Evolutionary conservation across 2,329 filamentous ascomycete species (phyloP).

Genomic region (Colletotrichum trifolii): DNA sequence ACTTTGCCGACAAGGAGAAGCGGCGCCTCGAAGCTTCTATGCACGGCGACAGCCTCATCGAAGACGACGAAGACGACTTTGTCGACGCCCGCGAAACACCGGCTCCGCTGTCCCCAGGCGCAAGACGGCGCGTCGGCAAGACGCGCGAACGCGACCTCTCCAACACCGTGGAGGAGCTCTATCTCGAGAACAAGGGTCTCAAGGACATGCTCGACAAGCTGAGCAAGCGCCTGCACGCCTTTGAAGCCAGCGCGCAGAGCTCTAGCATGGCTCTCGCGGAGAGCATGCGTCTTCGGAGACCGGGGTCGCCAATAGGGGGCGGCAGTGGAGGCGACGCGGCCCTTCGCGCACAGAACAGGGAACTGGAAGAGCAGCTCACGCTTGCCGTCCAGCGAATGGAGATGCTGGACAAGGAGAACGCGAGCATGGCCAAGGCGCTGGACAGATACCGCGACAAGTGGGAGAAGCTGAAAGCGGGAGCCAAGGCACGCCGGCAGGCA

Average conservation of each 20-base stretch:
- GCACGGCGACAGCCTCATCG: constrained; percentile 58
- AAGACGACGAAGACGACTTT: constrained; percentile 86
- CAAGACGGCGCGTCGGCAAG: constrained; percentile 54
- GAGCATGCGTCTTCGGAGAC: constrained; percentile 74
- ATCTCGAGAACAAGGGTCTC: constrained; percentile 87
- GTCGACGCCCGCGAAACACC: constrained; percentile 84
- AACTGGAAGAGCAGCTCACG: constrained; percentile 75
- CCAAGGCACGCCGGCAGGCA: constrained; percentile 64
- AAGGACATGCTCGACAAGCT: constrained; percentile 89
- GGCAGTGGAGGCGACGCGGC: constrained; percentile 46
- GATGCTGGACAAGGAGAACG: constrained; percentile 71
- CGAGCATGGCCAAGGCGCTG: constrained; percentile 65
- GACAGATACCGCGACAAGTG: constrained; percentile 70
- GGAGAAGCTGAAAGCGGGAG: constrained; percentile 70
- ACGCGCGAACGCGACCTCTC: constrained; percentile 56
- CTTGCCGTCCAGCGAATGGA: constrained; percentile 70
- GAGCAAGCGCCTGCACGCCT: constrained; percentile 87
- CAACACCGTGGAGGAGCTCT: constrained; percentile 87
- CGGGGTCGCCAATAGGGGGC: constrained; percentile 59
- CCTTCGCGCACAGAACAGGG: constrained; percentile 63
- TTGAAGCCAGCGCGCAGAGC: constrained; percentile 91
- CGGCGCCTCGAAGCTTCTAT: constrained; percentile 65
- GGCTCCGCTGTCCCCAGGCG: constrained; percentile 54
- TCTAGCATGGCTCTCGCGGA: constrained; percentile 88
- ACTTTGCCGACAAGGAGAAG: constrained; percentile 74